Base-by-base conservation (phyloP, 306 rosid species). In the Cucumis cinereus region DNA sequence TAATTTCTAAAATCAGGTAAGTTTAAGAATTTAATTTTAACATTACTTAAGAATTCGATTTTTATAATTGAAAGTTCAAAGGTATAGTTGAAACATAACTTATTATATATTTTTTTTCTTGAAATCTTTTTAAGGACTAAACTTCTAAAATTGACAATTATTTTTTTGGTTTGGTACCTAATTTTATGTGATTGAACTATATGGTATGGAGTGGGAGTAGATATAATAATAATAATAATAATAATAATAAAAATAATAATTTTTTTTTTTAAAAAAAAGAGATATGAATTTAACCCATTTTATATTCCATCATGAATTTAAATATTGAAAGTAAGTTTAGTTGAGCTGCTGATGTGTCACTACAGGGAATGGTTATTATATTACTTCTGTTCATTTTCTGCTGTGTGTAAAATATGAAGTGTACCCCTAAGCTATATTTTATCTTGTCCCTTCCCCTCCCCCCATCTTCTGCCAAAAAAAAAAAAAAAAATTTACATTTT, bases 311-410 rank as follows among this genome's bases (percentile, higher is more conserved):
- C 74, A 8, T 66, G 17, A 7, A 58, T 58, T 60, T 26, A 38
- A 38, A 26, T n/a, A n/a, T n/a, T 60, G 67, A 28, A 40, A 60
- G 67, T 62, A 62, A 33, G 23, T 62, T 62, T 33, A 59, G 35
- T 16, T 33, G 23, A 33, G 23, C 70, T 17, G 70, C 26, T 36
- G 2, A 28, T 28, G 3, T 28, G 3, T 28, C 50, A 15, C 55
- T 16, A 6, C 19, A 64, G 49, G 50, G 72, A 36, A 64, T 64
- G 70, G 23, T 33, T 62, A 7, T 33, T n/a, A n/a, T n/a, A n/a
- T n/a, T n/a, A n/a, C n/a, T 62, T 62, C 70, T 62, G 28, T 64
- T 64, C 72, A 64, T n/a, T n/a, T 64, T 20, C 50, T 64, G 50
- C 50, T 19, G 16, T 36, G 47, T 35, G 72, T 35, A 8, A 35